Base-by-base conservation (phyloP, 2,329 filamentous ascomycete genomes). In the Diaporthe velutina region DNA sequence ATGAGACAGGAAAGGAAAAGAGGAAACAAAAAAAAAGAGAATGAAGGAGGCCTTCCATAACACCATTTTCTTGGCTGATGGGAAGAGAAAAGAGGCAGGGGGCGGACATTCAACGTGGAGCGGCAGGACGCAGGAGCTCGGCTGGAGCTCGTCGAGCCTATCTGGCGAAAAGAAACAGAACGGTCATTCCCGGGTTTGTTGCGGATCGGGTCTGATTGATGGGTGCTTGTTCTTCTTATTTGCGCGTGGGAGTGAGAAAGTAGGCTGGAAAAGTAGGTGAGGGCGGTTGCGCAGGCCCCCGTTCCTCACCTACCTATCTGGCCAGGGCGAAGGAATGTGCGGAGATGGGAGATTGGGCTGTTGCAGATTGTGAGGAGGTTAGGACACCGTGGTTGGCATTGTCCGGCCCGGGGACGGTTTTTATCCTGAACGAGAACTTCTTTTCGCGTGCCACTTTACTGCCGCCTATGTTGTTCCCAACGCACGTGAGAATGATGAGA, bases 151-250 rank as follows among this genome's bases (percentile, higher is more conserved):
- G 48, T 68, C 30, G 30, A 40, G 48, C 33, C 48, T 28, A 8
- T n/a, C 28, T 68, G n/a, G 48, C 15, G 33, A 19, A 40, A 35
- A 68, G 64, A 52, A 40, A 54, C n/a, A 54, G 25, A 33, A 54
- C 64, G 17, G 64, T 68, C 64, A 68, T 68, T 54, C 64, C 64
- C 64, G n/a, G 45, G 48, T 40, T 68, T 68, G 64, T 54, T 68
- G 64, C 45, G 48, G 61, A 28, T 67, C 42, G 45, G 61, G 61
- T 52, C 22, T 68, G 64, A 68, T 68, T 54, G 61, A 67, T 38
- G 61, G 61, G 61, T 67, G 45, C 33, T 68, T 52, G 48, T 68
- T 50, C 28, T 38, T 52, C 64, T 68, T 68, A 28, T 54, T 68
- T 40, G 64, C 33, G 48, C 33, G 45, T 28, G 30, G 64, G 30